phyloP scores from a whole-genome alignment of 176 grass and related monocot species.

The Bonia amplexicaulis region DNA sequence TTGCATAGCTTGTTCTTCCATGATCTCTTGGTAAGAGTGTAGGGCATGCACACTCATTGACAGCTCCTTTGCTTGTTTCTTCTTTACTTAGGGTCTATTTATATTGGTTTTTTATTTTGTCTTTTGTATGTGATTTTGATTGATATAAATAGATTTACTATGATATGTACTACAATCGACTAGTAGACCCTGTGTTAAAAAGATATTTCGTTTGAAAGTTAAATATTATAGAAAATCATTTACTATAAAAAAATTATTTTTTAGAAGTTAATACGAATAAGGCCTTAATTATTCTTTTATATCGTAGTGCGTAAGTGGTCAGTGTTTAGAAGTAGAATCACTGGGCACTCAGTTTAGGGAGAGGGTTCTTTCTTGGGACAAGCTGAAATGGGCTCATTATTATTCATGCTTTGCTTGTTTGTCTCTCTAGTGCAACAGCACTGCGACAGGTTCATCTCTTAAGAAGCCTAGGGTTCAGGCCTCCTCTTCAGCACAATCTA shows the following conservation, averaged over 20 bases:
- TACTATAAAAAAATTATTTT: too few species aligned
- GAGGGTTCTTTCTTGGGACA: slow-evolving; percentile 28
- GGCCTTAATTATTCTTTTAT: slow-evolving; percentile 2
- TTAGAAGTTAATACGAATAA: too few species aligned
- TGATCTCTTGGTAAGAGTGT: slow-evolving; percentile 62
- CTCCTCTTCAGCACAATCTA: slow-evolving; percentile 90
- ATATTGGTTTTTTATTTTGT: too few species aligned
- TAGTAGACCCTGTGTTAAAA: too few species aligned
- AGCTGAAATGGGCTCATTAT: slow-evolving; percentile 40
- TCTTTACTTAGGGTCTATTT: not conserved
- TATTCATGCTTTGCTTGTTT: slow-evolving; percentile 49
- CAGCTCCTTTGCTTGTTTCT: slow-evolving; percentile 48
- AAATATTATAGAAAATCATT: too few species aligned
- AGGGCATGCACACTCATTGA: slow-evolving; percentile 44
- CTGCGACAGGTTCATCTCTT: slow-evolving; percentile 70
- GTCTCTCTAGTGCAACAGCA: slow-evolving; percentile 97
- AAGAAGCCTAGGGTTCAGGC: slow-evolving; percentile 98
- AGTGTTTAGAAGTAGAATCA: slow-evolving; percentile 15
- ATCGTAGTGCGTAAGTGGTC: slow-evolving; percentile 14
- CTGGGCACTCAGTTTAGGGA: slow-evolving; percentile 3
- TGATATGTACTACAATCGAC: too few species aligned
- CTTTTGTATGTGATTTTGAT: too few species aligned
- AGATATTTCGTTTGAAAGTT: too few species aligned
- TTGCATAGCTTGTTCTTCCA: slow-evolving; percentile 21
- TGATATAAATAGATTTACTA: too few species aligned